Evolutionary conservation across 768 basidiomycete genomes (phyloP), one percentile per base, ranked within the genome.

Genomic region (Kwoniella newhampshirensis): DNA sequence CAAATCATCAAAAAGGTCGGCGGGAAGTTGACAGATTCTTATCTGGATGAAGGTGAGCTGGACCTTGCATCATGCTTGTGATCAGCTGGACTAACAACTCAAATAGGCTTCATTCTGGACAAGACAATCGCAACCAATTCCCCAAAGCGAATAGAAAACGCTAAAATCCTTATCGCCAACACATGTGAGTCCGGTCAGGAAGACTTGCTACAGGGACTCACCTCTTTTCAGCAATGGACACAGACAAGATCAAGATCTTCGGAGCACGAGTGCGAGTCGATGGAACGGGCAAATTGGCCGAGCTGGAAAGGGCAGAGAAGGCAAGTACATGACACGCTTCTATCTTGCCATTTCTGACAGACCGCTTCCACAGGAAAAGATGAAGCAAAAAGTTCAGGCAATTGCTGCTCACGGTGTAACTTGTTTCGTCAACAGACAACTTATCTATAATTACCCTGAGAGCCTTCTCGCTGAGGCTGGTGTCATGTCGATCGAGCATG

Each of bases 1-100:
- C 94, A 99, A 78, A 87, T 98, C 76, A 99, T 98, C 81, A 99
- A 99, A 83, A 97, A 97, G 79, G 90, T 89, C n/a, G 94, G 94
- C 55, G 94, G 94, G 48, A 99, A 97, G 80, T 82, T 99, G 68
- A 94, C 91, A 0, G 94, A 98, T 70, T 94, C 91, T 5, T 99
- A 98, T 80, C 84, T 99, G 30, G 93, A 96, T 71, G 96, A 98
- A 80, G 94, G 91, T 86, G 62, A 15, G 79, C 27, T 5, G 15
- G 13, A 8, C 44, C n/a, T n/a, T n/a, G n/a, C 46, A 49, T 17
- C 18, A 27, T 18, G 15, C 13, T 5, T 3, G 39, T n/a, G 15
- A 25, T 13, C 46, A 35, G 35, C 42, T 27, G 7, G 35, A 36
- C 23, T 36, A 6, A 25, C 28, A 5, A 2, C 15, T 13, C 17